Evolutionary conservation across 257 asterid genomes (phyloP), one percentile per base, ranked within the genome.

Genomic region (Nicotiana obtusifolia): DNA sequence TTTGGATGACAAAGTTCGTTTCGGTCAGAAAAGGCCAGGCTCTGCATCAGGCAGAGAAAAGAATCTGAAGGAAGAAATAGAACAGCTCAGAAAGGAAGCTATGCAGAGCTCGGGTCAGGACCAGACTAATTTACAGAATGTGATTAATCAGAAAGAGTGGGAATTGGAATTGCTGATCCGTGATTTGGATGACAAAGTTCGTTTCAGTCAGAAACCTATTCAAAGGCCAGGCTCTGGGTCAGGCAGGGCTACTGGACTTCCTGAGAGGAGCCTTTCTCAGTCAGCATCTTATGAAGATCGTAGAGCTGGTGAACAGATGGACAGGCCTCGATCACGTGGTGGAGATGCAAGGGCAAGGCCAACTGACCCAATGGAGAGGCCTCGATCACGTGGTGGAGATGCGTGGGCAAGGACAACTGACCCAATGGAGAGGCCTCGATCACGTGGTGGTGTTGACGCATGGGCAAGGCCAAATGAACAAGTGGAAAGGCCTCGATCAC

Each of bases 301-400:
- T 66, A 88, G 95, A 88, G 90, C 86, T 75, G 84, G 88, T n/a
- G 95, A 91, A 56, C 89, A 84, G 86, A 91, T 82, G 83, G 99
- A 92, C 75, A 90, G 99, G 86, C 93, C 98, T 84, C 92, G 90
- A 80, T 96, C 98, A 7, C 98, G 91, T 80, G 98, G 99, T 81
- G 62, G 90, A 76, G 88, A 91, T 89, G 87, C 94, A 60, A 87
- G 91, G 92, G 17, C 89, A 41, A 90, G 91, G 71, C 86, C 77
- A 80, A 56, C 19, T 65, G 83, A 80, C 76, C 77, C 52, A 69
- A 65, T 20, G 82, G 71, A 80, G 83, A 80, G 77, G 65, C 49
- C 59, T 80, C 77, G 77, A 65, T 96, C 98, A 7, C 98, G 91
- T 80, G 98, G 99, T 81, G 62, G 90, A 76, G 88, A 91, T 89